Percentiles rank a stretch among this genome's conserved stretches.
phyloP scores from a whole-genome alignment of 441 rosid species.

The Erodium trifolium region DNA sequence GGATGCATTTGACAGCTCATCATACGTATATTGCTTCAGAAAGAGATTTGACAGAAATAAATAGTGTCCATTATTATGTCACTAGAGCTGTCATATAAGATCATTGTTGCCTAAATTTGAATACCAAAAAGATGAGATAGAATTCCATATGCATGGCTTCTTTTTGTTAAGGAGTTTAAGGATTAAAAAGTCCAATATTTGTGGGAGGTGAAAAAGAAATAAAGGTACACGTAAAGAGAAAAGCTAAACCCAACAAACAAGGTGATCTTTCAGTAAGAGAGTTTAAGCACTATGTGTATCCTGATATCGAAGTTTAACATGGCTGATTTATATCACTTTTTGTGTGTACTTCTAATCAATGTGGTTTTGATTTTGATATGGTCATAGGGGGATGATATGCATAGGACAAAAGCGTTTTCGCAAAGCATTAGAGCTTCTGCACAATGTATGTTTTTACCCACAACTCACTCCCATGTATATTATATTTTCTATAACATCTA shows the following conservation, averaged over 20 bases:
- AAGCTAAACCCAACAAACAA: not conserved
- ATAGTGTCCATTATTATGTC: not conserved
- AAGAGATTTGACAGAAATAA: not conserved
- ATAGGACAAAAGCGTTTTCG: slow-evolving; percentile 68
- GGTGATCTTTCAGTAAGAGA: not conserved
- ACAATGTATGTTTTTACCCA: slow-evolving; percentile 40
- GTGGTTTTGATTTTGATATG: slow-evolving; percentile 18
- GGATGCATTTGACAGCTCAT: not conserved
- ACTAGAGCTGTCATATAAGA: too few relatives aligned
- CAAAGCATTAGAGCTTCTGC: slow-evolving; percentile 93
- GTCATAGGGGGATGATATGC: slow-evolving; percentile 88
- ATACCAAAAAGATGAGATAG: not conserved
- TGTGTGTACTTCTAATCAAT: slow-evolving; percentile 14
- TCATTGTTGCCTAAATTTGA: too few relatives aligned
- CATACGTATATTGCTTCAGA: not conserved
- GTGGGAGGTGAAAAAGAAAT: not conserved
- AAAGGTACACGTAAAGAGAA: not conserved
- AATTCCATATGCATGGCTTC: not conserved
- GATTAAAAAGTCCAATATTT: not conserved
- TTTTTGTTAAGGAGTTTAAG: not conserved
- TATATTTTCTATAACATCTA: slow-evolving; percentile 10
- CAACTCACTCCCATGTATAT: slow-evolving; percentile 15
- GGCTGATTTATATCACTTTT: not conserved
- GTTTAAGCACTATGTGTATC: not conserved
- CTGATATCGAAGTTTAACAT: not conserved